Evolutionary conservation across 2,329 filamentous ascomycete species (phyloP).

Genomic region (Colletotrichum liaoningense): DNA sequence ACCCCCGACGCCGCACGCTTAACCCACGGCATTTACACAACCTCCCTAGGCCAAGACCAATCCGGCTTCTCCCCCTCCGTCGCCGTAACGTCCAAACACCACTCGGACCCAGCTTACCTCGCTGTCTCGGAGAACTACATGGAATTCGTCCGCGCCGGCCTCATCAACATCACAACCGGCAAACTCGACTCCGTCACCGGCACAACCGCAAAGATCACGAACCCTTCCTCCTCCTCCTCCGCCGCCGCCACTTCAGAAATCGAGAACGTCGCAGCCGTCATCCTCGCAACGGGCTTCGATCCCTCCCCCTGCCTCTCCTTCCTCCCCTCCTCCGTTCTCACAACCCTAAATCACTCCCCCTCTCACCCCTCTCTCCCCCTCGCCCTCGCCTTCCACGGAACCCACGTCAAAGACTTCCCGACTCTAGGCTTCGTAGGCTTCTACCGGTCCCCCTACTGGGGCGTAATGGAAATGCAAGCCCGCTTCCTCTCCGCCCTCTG

Average conservation of each 20-base stretch:
- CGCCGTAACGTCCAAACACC: conserved; percentile 50
- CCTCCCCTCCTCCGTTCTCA: conserved; percentile 66
- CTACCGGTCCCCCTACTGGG: conserved; percentile 88
- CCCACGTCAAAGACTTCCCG: conserved; percentile 69
- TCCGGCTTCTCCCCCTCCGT: conserved; percentile 55
- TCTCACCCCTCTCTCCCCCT: conserved; percentile 68
- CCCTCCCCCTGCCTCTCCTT: conserved; percentile 73
- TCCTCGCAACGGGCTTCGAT: conserved; percentile 82
- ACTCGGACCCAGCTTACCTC: conserved; percentile 70
- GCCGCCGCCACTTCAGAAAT: conserved; percentile 44
- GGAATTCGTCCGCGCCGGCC: conserved; percentile 77
- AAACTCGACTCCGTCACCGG: conserved; percentile 53
- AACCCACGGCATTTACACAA: conserved; percentile 63
- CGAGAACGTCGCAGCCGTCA: conserved; percentile 71
- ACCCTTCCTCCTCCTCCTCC: conserved; percentile 38
- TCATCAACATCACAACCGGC: conserved; percentile 64
- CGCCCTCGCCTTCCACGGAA: conserved; percentile 75
- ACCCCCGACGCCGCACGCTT: conserved; percentile 65
- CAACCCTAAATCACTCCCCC: conserved; percentile 67
- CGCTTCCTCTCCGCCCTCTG: conserved; percentile 74
- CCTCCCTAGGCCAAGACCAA: conserved; percentile 65
- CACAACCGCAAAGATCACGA: conserved; percentile 50
- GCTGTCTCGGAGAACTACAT: conserved; percentile 78
- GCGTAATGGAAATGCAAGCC: conserved; percentile 88
- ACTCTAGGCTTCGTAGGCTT: conserved; percentile 84